Base-by-base conservation (phyloP, 768 basidiomycete genomes). In the Rhizopogon rudus region DNA sequence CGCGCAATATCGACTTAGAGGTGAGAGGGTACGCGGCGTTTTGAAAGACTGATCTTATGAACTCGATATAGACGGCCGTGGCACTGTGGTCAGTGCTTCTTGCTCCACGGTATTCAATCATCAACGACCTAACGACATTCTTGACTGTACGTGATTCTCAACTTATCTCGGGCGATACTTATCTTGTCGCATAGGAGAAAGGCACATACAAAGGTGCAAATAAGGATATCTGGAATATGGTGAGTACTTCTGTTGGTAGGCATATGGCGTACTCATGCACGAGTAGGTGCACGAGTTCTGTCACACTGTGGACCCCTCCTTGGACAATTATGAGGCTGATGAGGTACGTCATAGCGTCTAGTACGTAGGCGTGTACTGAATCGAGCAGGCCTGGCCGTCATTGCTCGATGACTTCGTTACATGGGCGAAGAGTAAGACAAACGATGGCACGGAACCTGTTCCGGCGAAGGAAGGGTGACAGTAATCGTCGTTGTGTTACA, bases 211-310 rank as follows among this genome's bases (percentile, higher is more conserved):
- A 86, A 64, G 87, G 85, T 0, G 82, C 84, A 13, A 93, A 91
- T 68, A 89, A 89, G 64, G 91, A 94, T 70, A 71, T 92, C 8
- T 94, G 91, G 91, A 80, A 70, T 54, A 93, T 93, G 91, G 90
- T 88, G 57, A 13, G 77, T 72, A 33, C 35, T 25, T 54, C 39
- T 16, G 10, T 31, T 25, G 10, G 43, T 22, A 16, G 40, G 17
- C 22, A 22, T 22, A 22, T 12, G 45, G 45, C 45, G 57, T 6
- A 57, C 51, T 25, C 40, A 9, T 17, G 10, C 42, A 51, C 52
- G 20, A 3, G 6, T 64, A 91, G 88, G 84, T 88, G 72, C 75
- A 84, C 40, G 91, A 91, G 64, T 93, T 93, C 64, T 87, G 84
- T 59, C 75, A 77, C 58, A 81, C 80, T 2, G 77, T 91, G 22